Percentiles rank a stretch among this genome's conserved stretches.
These are phyloP conservation scores for Lasiosphaeria ovina DNA, from an alignment of 495 filamentous ascomycete species.

Conservation along the genomic window DNA sequence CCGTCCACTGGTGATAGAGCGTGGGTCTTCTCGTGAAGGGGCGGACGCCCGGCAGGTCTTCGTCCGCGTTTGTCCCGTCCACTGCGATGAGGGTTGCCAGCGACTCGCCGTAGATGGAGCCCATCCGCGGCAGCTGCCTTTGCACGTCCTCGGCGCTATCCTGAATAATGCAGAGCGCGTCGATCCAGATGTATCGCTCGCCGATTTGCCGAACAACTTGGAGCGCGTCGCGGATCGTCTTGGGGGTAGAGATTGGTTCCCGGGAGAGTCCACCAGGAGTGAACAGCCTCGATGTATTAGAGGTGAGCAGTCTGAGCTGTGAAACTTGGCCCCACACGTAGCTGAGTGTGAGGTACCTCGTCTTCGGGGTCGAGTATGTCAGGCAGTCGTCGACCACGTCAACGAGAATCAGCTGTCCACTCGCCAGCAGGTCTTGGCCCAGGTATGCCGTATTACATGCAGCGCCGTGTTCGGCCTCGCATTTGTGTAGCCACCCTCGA, in stretches of 20 bases:
- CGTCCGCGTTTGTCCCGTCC: not conserved
- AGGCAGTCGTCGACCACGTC: too few species aligned
- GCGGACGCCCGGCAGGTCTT: too few species aligned
- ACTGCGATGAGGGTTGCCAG: not conserved
- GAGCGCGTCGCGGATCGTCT: slow-evolving; percentile 1
- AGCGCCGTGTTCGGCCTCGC: too few species aligned
- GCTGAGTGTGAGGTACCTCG: not conserved
- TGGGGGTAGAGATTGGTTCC: not conserved
- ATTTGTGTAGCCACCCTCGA: too few species aligned
- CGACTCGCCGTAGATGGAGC: not conserved
- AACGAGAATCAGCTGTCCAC: too few species aligned
- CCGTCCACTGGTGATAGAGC: too few species aligned
- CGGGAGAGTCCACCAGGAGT: not conserved
- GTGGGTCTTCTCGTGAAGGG: too few species aligned
- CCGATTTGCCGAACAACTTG: not conserved
- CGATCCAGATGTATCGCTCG: slow-evolving; percentile 2
- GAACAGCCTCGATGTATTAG: not conserved
- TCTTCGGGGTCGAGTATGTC: too few species aligned
- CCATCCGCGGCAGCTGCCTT: not conserved
- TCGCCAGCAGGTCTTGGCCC: too few species aligned
- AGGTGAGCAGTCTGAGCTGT: not conserved
- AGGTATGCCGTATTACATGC: too few species aligned
- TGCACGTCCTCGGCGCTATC: not conserved
- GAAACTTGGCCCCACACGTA: not conserved
- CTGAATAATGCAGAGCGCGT: not conserved